Evolutionary conservation across 495 filamentous ascomycete species (phyloP), one percentile per base, ranked within the genome.

Genomic region (Penicillium paradoxum): DNA sequence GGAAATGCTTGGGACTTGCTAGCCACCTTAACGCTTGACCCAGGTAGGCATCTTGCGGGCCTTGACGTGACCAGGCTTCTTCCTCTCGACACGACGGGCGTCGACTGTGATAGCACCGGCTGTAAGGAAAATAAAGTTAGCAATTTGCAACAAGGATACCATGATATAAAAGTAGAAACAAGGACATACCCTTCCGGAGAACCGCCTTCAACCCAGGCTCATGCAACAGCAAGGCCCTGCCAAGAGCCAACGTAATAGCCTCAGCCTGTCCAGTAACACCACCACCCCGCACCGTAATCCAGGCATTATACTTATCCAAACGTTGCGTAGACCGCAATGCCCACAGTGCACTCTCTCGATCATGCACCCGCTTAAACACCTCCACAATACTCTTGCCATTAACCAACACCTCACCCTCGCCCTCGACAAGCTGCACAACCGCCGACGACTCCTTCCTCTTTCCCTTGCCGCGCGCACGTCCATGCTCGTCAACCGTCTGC

Each of bases 1-100:
- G 33, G 33, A 27, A 47, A 49, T 24, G 25, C 41, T 37, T 50
- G 45, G 27, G 11, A 17, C 37, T 41, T 18, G 18, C n/a, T 40
- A 19, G 6, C 39, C 56, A 30, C 40, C 24, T 55, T 63, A 80
- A 59, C 78, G 67, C 83, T 97, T 97, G 76, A 97, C 92, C 93
- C 93, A 99, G 57, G 95, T 79, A 49, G 91, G 95, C 85, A 89
- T 93, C 81, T 99, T 99, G 72, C 93, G 86, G 37, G 93, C 92
- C 78, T 97, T 97, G 69, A 96, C 68, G 58, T 88, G 86, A 58
- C 93, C 93, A 21, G 90, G 82, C 83, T 99, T 99, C 86, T 99
- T 99, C 62, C 93, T 90, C 75, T 99, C 93, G 54, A 97, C 95
- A 47, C 77, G 83, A 69, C 91, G 88, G 36, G 87, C 81, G 80